Conservation (phyloP, 2,329 filamentous ascomycete genomes). For the Lecanicillium sp. region DNA sequence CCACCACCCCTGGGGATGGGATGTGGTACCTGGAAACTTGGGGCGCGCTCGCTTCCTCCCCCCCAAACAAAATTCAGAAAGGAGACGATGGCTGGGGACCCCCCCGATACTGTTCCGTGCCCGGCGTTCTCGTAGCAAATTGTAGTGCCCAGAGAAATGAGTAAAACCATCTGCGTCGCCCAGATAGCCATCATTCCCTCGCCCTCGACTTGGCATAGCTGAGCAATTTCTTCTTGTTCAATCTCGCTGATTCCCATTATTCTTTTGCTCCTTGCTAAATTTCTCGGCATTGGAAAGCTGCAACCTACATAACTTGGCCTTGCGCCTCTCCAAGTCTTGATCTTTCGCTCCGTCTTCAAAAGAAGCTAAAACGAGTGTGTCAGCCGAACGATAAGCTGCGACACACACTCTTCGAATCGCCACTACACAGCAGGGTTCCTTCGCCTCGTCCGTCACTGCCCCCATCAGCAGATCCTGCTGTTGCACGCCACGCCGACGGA, state of each 20-base stretch:
- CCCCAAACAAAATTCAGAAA: too few species aligned
- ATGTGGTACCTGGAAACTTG: too few species aligned
- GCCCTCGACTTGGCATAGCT: slow-evolving; percentile 1
- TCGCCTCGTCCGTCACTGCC: too few species aligned
- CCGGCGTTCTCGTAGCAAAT: too few species aligned
- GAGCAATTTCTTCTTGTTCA: background rate
- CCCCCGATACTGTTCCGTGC: too few species aligned
- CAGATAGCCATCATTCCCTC: background rate
- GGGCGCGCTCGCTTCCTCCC: too few species aligned
- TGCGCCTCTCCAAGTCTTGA: background rate
- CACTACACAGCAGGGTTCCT: too few species aligned
- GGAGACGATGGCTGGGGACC: too few species aligned
- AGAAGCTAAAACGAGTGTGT: too few species aligned
- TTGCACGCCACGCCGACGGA: background rate
- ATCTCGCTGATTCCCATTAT: background rate
- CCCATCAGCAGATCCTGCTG: background rate
- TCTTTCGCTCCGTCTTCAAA: background rate
- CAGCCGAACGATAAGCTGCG: too few species aligned
- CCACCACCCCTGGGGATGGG: too few species aligned
- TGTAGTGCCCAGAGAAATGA: background rate
- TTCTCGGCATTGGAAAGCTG: background rate
- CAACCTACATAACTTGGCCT: background rate
- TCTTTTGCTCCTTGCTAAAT: background rate
- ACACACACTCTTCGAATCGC: too few species aligned
- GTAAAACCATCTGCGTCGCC: slow-evolving; percentile 3